Conservation (phyloP, 208 protist genomes). For the Trypanosoma grayi region DNA sequence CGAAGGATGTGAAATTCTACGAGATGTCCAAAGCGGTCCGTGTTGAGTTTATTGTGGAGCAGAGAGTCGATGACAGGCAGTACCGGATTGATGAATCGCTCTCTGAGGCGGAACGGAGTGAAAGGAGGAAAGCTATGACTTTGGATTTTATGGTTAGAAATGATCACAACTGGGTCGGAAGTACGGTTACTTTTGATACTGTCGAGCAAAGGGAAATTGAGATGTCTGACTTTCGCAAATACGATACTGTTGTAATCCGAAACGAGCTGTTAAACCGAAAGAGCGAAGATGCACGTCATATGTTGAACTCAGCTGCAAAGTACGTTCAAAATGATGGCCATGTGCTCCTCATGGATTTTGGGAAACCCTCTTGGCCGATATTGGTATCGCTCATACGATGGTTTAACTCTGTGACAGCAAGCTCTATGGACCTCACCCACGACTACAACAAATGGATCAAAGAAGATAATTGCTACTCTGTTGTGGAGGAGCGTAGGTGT, state of each 20-base stretch:
- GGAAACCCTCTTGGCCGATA: constrained; percentile 36
- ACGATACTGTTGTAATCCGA: constrained; percentile 74
- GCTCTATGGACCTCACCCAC: constrained; percentile 72
- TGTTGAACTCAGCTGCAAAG: constrained; percentile 51
- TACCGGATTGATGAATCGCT: constrained; percentile 59
- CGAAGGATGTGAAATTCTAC: constrained; percentile 61
- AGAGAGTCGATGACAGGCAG: constrained; percentile 64
- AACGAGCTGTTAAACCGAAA: constrained; percentile 73
- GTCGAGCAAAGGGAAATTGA: constrained; percentile 43
- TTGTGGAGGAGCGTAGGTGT: constrained; percentile 50
- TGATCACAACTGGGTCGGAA: constrained; percentile 84
- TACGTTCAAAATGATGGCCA: constrained; percentile 57
- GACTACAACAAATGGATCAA: constrained; percentile 75
- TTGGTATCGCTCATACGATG: constrained; percentile 37
- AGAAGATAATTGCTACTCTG: constrained; percentile 61
- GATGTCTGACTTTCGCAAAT: constrained; percentile 48
- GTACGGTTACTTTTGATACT: constrained; percentile 66
- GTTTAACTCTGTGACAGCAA: constrained; percentile 58
- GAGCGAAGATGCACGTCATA: constrained; percentile 33
- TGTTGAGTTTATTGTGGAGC: constrained; percentile 75
- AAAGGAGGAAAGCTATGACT: constrained; percentile 73
- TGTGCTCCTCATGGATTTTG: constrained; percentile 82
- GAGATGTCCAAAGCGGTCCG: constrained; percentile 70
- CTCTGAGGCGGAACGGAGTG: constrained; percentile 44
- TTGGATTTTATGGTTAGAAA: constrained; percentile 81